These are phyloP conservation scores for Trichodelitschia bisporula DNA, from an alignment of 495 filamentous ascomycete species.

Conservation along the genomic window DNA sequence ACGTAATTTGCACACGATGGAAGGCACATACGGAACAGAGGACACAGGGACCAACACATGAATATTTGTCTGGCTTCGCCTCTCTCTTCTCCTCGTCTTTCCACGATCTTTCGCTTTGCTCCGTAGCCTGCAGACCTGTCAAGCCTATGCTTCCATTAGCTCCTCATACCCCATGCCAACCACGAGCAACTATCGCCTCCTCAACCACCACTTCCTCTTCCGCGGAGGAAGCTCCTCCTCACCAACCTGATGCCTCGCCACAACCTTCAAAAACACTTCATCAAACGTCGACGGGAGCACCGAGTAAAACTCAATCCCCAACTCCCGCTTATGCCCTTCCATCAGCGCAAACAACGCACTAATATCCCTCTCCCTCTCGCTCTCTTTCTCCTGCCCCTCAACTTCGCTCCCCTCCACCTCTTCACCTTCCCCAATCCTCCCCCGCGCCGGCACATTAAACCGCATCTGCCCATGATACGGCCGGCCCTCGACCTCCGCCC, in stretches of 20 bases:
- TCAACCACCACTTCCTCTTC: constrained; percentile 2
- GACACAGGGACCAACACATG: no score
- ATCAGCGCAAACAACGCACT: constrained; percentile 43
- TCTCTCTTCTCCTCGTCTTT: no score
- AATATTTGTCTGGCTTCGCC: no score
- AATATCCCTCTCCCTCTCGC: no score
- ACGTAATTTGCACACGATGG: no score
- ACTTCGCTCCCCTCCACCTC: constrained; percentile 6
- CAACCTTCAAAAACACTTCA: constrained; percentile 68
- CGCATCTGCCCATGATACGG: constrained; percentile 64
- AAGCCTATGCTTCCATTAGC: no score
- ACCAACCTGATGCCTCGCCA: constrained; percentile 45
- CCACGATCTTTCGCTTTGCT: no score
- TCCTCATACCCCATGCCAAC: no score
- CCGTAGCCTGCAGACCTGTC: no score
- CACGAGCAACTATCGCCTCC: no score
- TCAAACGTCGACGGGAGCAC: constrained; percentile 65
- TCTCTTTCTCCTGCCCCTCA: constrained; percentile 5
- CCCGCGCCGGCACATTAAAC: constrained; percentile 36
- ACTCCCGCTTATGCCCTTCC: constrained; percentile 34
- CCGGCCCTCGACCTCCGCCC: constrained; percentile 39
- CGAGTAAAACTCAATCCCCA: constrained; percentile 58
- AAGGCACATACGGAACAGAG: no score
- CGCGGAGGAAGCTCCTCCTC: constrained; percentile 33
- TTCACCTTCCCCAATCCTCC: background rate